These are phyloP conservation scores for Imleria badia DNA, from an alignment of 768 basidiomycete species.

Conservation along the genomic window DNA sequence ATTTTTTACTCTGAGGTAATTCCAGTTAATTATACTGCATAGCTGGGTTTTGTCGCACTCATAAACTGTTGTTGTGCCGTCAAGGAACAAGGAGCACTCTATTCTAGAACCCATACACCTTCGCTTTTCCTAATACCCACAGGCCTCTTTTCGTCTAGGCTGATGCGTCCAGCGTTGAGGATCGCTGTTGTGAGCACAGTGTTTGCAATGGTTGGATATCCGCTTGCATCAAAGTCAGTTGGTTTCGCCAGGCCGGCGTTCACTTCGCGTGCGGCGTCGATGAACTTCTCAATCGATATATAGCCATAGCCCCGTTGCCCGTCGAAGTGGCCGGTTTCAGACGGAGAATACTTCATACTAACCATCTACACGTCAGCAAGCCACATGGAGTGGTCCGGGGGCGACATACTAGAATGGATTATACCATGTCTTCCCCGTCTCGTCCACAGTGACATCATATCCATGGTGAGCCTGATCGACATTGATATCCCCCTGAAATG, in stretches of 20 bases:
- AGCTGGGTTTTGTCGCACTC: too few species aligned
- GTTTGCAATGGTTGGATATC: constrained; percentile 85
- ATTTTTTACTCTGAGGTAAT: too few species aligned
- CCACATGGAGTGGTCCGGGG: not conserved
- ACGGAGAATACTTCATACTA: constrained; percentile 94
- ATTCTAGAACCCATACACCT: constrained; percentile 69
- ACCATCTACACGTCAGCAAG: constrained; percentile 6
- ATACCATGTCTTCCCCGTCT: constrained; percentile 79
- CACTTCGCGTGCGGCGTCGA: constrained; percentile 79
- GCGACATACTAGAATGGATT: constrained; percentile 85
- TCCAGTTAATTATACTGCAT: too few species aligned
- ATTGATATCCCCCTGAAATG: constrained; percentile 76
- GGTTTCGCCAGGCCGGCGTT: constrained; percentile 69
- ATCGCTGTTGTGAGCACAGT: constrained; percentile 87
- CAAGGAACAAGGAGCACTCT: constrained; percentile 26
- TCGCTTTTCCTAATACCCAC: constrained; percentile 73
- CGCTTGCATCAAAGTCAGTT: constrained; percentile 72
- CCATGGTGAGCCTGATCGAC: constrained; percentile 95
- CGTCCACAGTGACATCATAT: constrained; percentile 86
- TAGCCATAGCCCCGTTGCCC: constrained; percentile 93
- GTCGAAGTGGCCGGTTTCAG: constrained; percentile 89
- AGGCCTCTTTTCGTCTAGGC: constrained; percentile 84
- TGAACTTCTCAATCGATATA: constrained; percentile 88
- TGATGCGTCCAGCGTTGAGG: constrained; percentile 86
- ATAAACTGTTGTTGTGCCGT: not conserved